Evolutionary conservation across 768 basidiomycete genomes (phyloP), one percentile per base, ranked within the genome.

Genomic region (Mycena latifolia): DNA sequence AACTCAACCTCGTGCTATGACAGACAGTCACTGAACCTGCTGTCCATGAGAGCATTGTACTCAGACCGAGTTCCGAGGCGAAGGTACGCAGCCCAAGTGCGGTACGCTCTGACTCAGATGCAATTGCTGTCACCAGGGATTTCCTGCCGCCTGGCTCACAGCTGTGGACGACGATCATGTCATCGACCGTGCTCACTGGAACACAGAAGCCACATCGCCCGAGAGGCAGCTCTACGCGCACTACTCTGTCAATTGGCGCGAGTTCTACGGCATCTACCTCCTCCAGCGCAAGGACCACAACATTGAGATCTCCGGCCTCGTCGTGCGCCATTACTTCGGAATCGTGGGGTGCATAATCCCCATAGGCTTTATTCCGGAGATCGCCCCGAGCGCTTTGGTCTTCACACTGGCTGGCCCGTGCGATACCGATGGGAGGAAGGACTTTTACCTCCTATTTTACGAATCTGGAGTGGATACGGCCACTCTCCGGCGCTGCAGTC

Each of bases 341-440:
- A 17, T 54, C 29, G 9, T 5, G 22, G 52, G 52, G 24, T 39
- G 31, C 52, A 54, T 54, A 20, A 54, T 33, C 17, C 29, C 37
- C 12, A 20, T n/a, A 10, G 31, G 22, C 20, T 54, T 17, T 31
- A 31, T 54, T 22, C 52, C 52, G n/a, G 5, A 24, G 8, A 14
- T 24, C 22, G 43, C 18, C 22, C 20, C n/a, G 43, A 4, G 22
- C 43, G 12, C 22, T n/a, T n/a, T n/a, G n/a, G n/a, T n/a, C n/a
- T n/a, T 48, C 47, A 48, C 24, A 28, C 47, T 48, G 24, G 47
- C 47, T 15, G 47, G 47, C 25, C 47, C 47, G 24, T 48, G 47
- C 47, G 47, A 48, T 48, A 10, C 25, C 27, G 47, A 48, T 18
- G 47, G 47, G 24, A 48, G 47, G 47, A 48, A 27, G 47, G 47